Percentiles rank a stretch among this genome's conserved stretches.
Evolutionary conservation across 2,329 filamentous ascomycete species (phyloP).

Genomic region (Alternaria triticina): DNA sequence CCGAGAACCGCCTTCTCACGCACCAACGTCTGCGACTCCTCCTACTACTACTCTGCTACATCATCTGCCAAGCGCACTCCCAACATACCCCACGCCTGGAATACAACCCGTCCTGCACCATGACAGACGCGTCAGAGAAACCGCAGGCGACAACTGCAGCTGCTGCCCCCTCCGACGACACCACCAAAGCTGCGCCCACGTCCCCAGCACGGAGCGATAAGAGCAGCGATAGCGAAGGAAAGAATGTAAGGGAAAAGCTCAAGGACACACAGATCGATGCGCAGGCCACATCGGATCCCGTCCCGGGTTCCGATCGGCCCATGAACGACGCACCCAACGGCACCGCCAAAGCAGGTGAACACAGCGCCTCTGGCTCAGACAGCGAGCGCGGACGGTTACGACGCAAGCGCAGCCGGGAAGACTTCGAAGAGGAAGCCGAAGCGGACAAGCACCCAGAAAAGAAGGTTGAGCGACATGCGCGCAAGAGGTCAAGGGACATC

Average conservation of each 20-base stretch:
- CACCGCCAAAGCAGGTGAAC: slow-evolving; percentile 24
- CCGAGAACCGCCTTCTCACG: background rate
- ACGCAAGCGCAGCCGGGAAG: slow-evolving; percentile 56
- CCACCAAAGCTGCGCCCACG: slow-evolving; percentile 21
- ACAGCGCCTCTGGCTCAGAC: slow-evolving; percentile 43
- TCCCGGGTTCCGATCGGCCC: slow-evolving; percentile 20
- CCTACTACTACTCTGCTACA: background rate
- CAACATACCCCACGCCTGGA: slow-evolving; percentile 1
- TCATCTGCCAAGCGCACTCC: slow-evolving; percentile 6
- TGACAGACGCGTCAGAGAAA: slow-evolving; percentile 36
- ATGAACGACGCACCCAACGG: slow-evolving; percentile 38
- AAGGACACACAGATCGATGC: slow-evolving; percentile 66
- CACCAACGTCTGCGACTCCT: background rate
- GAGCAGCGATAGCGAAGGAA: slow-evolving; percentile 58
- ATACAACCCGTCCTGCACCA: slow-evolving; percentile 15
- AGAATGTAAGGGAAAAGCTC: slow-evolving; percentile 65
- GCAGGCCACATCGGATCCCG: slow-evolving; percentile 27
- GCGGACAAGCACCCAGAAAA: slow-evolving; percentile 41
- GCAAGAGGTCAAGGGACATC: slow-evolving; percentile 57
- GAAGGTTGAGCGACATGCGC: slow-evolving; percentile 49
- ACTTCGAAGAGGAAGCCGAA: slow-evolving; percentile 48
- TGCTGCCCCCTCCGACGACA: slow-evolving; percentile 11
- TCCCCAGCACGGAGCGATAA: slow-evolving; percentile 49
- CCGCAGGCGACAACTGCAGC: slow-evolving; percentile 17
- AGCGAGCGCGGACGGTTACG: slow-evolving; percentile 49